Evolutionary conservation across 306 rosid species (phyloP).

Genomic region (Ammopiptanthus mongolicus): DNA sequence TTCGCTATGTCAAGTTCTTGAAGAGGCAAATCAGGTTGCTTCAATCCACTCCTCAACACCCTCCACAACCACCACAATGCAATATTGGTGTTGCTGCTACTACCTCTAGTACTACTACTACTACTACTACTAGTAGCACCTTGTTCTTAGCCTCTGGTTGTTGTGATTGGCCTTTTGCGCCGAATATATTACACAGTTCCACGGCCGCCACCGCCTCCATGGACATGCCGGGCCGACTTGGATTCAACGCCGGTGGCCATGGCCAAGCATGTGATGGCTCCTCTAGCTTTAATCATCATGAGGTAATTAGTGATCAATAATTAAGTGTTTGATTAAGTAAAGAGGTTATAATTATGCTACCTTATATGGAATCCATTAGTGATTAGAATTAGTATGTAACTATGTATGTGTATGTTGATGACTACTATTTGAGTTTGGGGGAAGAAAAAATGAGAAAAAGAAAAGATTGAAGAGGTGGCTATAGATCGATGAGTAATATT

Average conservation of each 20-base stretch:
- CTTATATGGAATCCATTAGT: background rate
- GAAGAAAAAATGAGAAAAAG: background rate
- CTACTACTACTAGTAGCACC: background rate
- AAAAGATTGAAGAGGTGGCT: background rate
- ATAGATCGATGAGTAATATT: no score
- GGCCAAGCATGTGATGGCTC: conserved; percentile 17
- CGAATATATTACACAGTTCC: conserved; percentile 20
- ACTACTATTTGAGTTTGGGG: background rate
- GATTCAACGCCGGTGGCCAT: conserved; percentile 3
- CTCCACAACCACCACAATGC: conserved; percentile 25
- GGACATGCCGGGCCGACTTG: conserved; percentile 8
- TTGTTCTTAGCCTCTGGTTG: background rate
- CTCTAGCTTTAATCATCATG: conserved; percentile 39
- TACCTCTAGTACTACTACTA: background rate
- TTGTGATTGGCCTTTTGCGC: conserved; percentile 42
- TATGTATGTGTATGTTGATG: background rate
- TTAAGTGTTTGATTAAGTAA: conserved; percentile 19
- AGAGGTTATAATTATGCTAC: no score
- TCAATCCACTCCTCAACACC: conserved; percentile 35
- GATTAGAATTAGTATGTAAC: background rate
- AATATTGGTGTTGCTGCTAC: background rate
- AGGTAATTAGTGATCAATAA: conserved; percentile 47
- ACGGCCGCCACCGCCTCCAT: background rate
- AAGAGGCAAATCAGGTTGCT: conserved; percentile 77
- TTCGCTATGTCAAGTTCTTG: conserved; percentile 84